A percentile compares a stretch with the other conserved stretches of the same genome.
Conservation (phyloP, 768 basidiomycete species). For the Mycena amicta region DNA sequence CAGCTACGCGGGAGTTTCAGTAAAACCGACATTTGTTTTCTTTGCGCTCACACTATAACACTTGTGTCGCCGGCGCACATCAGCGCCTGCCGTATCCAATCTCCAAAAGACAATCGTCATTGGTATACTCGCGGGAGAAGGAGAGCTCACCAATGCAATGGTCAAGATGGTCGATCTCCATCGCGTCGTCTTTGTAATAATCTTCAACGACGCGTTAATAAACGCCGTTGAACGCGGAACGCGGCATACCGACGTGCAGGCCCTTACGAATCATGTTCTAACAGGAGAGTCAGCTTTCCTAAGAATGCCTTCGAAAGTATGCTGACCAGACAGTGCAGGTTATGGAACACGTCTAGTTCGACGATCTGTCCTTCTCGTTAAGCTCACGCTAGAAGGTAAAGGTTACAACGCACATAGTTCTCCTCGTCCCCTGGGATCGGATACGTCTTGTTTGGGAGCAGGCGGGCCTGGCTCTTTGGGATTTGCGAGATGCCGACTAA, state of each 20-base stretch:
- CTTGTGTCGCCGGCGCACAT: slow-evolving; percentile 3
- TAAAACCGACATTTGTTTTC: background rate
- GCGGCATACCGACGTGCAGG: background rate
- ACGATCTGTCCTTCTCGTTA: background rate
- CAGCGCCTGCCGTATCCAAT: slow-evolving; percentile 1
- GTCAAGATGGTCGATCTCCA: slow-evolving; percentile 1
- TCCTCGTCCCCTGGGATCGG: slow-evolving; percentile 3
- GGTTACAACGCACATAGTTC: background rate
- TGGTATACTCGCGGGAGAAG: background rate
- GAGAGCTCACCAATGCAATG: background rate
- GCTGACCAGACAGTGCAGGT: slow-evolving; percentile 2
- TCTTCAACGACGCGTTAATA: too few species aligned
- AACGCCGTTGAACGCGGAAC: too few species aligned
- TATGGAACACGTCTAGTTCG: slow-evolving; percentile 1
- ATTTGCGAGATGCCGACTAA: slow-evolving; percentile 3
- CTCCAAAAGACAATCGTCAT: background rate
- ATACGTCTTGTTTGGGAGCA: slow-evolving; percentile 9
- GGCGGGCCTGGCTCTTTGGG: slow-evolving; percentile 3
- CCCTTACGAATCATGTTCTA: slow-evolving; percentile 1
- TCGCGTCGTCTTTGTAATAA: background rate
- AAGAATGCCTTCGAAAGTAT: background rate
- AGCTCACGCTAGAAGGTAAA: background rate
- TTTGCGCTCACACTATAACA: background rate
- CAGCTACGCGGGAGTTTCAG: background rate
- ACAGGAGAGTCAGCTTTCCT: background rate